Evolutionary conservation across 106 monocot genomes (phyloP), one percentile per base, ranked within the genome.

Genomic region (Chionographis japonica): DNA sequence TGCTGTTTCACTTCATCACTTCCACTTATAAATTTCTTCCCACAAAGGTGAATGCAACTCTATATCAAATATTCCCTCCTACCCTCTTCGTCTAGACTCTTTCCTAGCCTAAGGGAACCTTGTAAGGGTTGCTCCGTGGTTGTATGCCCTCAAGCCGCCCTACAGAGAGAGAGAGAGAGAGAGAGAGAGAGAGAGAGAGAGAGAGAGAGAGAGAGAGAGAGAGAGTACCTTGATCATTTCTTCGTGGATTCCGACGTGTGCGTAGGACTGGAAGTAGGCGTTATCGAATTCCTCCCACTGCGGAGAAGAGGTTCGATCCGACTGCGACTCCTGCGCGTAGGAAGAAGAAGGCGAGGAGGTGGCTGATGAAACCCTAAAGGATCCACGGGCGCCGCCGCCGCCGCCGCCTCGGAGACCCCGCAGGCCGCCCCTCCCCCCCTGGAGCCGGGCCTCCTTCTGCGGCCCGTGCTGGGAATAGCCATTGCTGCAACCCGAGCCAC

Each of bases 191-290:
- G n/a, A 69, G 40, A 38, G 39, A 56, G 12, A 12, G 43, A 42
- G 4, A 4, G 10, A 40, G 27, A 17, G 20, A 9, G 38, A 52
- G 1, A 15, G 11, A 39, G 12, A 13, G 2, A 54, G 27, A 15
- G 9, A 46, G 20, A 10, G n/a, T 4, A 89, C 95, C 95, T 92
- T 95, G 61, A 95, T 88, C 95, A 95, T 95, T 64, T 91, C 91
- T 55, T 91, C 91, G 40, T 95, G 95, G 74, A 95, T 89, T 3
- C 85, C 91, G 55, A 95, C 75, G 56, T 95, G 91, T 40, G 91
- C 72, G 63, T 95, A 95, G 4, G 95, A 75, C 68, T 89, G 84
- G 65, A 95, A 95, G 76, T 95, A 95, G 19, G 86, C 89, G 42
- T 52, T 59, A 64, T 95, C 95, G 66, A 76, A 84, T 43, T 88